Evolutionary conservation across 805 yeast genomes (phyloP).

Genomic region (Candida anglica): DNA sequence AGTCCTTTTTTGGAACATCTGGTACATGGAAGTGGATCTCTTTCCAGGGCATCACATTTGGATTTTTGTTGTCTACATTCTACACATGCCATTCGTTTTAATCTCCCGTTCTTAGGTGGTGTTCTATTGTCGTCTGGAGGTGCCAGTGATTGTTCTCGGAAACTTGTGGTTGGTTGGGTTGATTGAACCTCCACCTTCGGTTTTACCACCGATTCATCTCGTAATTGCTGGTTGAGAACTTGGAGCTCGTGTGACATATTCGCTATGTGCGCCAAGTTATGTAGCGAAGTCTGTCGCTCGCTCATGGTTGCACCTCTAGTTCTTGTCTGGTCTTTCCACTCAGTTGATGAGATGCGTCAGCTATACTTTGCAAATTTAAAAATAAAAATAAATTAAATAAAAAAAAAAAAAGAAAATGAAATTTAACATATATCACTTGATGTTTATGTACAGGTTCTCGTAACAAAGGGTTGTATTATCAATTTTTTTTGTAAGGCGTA

Average conservation of each 20-base stretch:
- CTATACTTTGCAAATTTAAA: too few species aligned
- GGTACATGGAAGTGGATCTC: slow-evolving; percentile 75
- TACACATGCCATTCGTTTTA: slow-evolving; percentile 77
- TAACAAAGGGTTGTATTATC: too few species aligned
- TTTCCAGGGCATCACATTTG: slow-evolving; percentile 79
- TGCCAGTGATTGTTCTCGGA: background rate
- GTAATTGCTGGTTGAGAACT: slow-evolving; percentile 22
- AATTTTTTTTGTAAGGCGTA: too few species aligned
- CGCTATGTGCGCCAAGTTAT: slow-evolving; percentile 40
- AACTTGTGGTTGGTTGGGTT: background rate
- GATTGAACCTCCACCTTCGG: too few species aligned
- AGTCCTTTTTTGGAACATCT: slow-evolving; percentile 71
- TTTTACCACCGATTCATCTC: slow-evolving; percentile 5
- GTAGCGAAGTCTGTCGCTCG: slow-evolving; percentile 26
- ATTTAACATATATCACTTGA: too few species aligned
- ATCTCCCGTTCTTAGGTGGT: slow-evolving; percentile 1
- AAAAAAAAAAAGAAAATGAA: too few species aligned
- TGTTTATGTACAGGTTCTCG: too few species aligned
- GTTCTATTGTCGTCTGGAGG: background rate
- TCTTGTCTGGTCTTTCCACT: too few species aligned
- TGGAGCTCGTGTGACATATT: slow-evolving; percentile 40
- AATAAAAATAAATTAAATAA: too few species aligned
- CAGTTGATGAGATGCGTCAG: too few species aligned
- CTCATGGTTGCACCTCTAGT: too few species aligned
- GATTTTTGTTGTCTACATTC: slow-evolving; percentile 96